Conservation (phyloP, 2,329 filamentous ascomycete genomes). For the Cylindrodendrum hubeiense region DNA sequence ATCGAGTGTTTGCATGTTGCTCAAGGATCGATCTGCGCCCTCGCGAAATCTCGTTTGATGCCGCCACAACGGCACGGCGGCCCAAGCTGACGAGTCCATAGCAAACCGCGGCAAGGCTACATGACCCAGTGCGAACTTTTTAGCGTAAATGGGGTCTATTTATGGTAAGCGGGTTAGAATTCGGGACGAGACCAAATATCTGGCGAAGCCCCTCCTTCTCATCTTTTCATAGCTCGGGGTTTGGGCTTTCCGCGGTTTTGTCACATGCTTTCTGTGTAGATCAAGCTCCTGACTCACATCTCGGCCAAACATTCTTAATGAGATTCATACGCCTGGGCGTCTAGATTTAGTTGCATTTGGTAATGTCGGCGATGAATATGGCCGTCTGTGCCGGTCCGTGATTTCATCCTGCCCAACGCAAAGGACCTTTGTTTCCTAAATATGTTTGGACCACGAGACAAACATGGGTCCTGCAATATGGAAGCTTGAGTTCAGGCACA, state of each 20-base stretch:
- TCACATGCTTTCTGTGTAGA: neutral
- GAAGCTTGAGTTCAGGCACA: neutral
- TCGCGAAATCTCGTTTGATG: neutral
- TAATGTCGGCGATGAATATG: neutral
- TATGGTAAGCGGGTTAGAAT: neutral
- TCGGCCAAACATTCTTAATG: neutral
- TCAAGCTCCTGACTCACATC: neutral
- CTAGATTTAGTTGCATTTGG: neutral
- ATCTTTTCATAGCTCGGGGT: neutral
- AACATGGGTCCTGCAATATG: neutral
- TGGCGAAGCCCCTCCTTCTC: neutral
- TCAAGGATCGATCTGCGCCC: slow-evolving; percentile 1
- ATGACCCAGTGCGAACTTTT: neutral
- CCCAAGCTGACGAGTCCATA: neutral
- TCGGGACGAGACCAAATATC: neutral
- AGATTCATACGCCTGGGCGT: neutral
- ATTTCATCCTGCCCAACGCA: neutral
- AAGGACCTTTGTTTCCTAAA: neutral
- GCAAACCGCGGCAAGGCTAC: neutral
- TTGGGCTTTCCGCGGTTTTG: too few species aligned
- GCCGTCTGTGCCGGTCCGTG: neutral
- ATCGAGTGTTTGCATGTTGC: neutral
- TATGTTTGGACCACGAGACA: neutral
- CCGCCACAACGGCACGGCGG: slow-evolving; percentile 5
- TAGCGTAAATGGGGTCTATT: neutral